Evolutionary conservation across 352 stramenopile species (phyloP).

Genomic region (Phytophthora hibernalis): DNA sequence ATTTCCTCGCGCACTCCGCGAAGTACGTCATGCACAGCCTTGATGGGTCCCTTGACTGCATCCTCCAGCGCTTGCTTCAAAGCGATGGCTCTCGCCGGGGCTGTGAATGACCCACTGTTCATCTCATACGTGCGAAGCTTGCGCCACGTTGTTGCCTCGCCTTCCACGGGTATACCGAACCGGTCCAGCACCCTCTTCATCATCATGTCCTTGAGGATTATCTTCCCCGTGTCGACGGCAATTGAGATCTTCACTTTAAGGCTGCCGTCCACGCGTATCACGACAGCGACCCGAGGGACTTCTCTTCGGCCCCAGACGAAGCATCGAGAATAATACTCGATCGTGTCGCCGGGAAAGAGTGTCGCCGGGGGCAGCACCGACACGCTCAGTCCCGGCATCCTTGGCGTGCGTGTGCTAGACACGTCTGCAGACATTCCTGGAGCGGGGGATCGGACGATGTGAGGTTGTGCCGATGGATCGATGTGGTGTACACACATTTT

Average conservation of each 20-base stretch:
- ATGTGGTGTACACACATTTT: background rate
- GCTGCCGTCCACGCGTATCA: background rate
- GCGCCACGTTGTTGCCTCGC: too few relatives aligned
- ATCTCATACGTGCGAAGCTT: too few relatives aligned
- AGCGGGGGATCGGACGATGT: background rate
- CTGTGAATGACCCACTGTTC: too few relatives aligned
- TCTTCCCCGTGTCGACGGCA: background rate
- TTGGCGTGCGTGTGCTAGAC: background rate
- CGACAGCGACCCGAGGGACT: background rate
- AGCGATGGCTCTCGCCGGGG: too few relatives aligned
- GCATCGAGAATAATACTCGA: background rate
- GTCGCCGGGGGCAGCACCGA: background rate
- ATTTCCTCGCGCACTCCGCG: too few relatives aligned
- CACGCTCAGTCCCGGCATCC: background rate
- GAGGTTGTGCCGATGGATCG: background rate
- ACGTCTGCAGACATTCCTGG: background rate
- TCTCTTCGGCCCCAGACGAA: background rate
- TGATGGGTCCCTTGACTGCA: too few relatives aligned
- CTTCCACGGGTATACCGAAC: background rate
- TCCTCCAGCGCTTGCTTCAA: too few relatives aligned
- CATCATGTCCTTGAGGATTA: background rate
- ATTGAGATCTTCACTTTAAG: background rate
- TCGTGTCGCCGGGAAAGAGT: background rate
- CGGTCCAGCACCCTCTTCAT: constrained; percentile 1
- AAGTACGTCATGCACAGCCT: too few relatives aligned